A percentile compares a stretch with the other conserved stretches of the same genome.
Conservation (phyloP, 2,329 filamentous ascomycete genomes). For the Talaromyces verruculosus region DNA sequence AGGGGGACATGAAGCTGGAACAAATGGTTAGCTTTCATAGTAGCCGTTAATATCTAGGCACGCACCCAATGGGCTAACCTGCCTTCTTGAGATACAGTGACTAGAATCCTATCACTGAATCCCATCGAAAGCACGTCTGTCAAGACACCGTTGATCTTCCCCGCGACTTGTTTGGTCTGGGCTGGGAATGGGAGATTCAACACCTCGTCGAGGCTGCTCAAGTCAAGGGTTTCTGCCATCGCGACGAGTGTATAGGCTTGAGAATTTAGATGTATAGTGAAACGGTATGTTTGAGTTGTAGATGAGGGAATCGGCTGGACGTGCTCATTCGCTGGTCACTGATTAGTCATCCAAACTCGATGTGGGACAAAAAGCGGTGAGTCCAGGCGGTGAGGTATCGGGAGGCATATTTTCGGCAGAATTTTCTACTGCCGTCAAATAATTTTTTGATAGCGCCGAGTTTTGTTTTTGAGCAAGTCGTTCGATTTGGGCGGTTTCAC, state of each 20-base stretch:
- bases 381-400: conserved; percentile 26
- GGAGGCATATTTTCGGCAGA: conserved; percentile 26
- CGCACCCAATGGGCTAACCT: conserved; percentile 87
- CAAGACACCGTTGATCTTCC: conserved; percentile 63
- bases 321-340: conserved; percentile 2
- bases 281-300: not conserved
- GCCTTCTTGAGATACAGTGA: conserved; percentile 85
- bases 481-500: conserved; percentile 1
- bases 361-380: conserved; percentile 21
- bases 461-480: conserved; percentile 23
- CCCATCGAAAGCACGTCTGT: conserved; percentile 72
- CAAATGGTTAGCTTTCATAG: not conserved
- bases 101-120: conserved; percentile 86
- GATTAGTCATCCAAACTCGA: not conserved
- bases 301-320: too few species aligned
- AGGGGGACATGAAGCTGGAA: conserved; percentile 35
- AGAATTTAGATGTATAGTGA: not conserved
- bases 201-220: conserved; percentile 42
- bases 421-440: conserved; percentile 25
- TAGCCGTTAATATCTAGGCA: conserved; percentile 18
- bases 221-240: conserved; percentile 31
- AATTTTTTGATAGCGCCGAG: conserved; percentile 18
- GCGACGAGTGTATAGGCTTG: not conserved
- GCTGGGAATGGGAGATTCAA: conserved; percentile 65
- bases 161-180: conserved; percentile 58